Base-by-base conservation (phyloP, 345 rosid species). In the Atalantia buxifolia region DNA sequence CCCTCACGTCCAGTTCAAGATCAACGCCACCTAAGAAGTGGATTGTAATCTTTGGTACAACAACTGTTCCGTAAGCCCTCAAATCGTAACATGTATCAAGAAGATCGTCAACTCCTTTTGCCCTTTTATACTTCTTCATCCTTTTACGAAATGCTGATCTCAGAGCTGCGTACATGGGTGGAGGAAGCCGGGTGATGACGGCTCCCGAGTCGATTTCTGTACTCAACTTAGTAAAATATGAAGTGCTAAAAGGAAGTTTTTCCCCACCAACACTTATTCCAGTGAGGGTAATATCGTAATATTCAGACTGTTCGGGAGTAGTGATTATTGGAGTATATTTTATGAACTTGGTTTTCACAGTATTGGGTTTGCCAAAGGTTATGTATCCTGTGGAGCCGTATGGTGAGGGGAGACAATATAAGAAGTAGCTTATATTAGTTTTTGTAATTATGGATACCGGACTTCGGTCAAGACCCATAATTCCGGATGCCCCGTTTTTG, bases 161-260 rank as follows among this genome's bases (percentile, higher is more conserved):
- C 50, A 31, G 18, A 45, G 50, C 50, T 45, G 50, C 64, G 66
- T 0, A 87, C 86, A 19, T 81, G 21, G 16, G 0, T 0, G 4
- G 69, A 21, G 1, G 53, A 55, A 1, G n/a, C 55, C 24, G 71
- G 60, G 0, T 38, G 18, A 68, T 86, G 79, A 0, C 81, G 30
- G 33, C 83, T 79, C 87, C 87, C 0, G 86, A 84, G 63, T 84
- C 89, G 6, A 84, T 77, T 30, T 82, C 38, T 2, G 82, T 59
- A 0, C 79, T 79, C 1, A 74, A 27, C 1, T 12, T 48, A 0
- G 77, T 13, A 35, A 72, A 79, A 28, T 21, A 86, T 66, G 7
- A 4, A 45, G 50, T 13, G 0, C 14, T 13, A 3, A 45, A 45
- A 13, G 50, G 50, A 45, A 45, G 50, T 45, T 66, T 9, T n/a